phyloP scores from a whole-genome alignment of 2,329 filamentous ascomycete species.

The Cladosporium sp. region DNA sequence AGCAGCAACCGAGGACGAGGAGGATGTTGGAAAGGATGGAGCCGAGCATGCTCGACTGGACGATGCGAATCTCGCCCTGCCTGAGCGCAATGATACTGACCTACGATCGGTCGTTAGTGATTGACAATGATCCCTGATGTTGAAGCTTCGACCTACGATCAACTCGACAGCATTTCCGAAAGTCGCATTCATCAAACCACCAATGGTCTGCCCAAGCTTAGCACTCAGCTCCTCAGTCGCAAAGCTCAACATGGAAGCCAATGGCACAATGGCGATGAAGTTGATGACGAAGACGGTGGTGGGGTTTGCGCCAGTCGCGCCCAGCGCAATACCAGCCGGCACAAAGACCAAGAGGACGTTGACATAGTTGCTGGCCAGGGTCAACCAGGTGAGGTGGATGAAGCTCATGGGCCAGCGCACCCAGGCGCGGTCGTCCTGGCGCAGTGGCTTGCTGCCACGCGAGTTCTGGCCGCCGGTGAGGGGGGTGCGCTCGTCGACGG shows the following conservation, averaged over 20 bases:
- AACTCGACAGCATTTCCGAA: slow-evolving; percentile 62
- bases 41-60: slow-evolving; percentile 97
- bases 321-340: slow-evolving; percentile 67
- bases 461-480: slow-evolving; percentile 18
- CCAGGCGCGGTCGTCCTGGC: slow-evolving; percentile 29
- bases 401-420: slow-evolving; percentile 30
- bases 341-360: slow-evolving; percentile 72
- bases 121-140: neutral
- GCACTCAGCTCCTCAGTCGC: slow-evolving; percentile 87
- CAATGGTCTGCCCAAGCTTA: slow-evolving; percentile 72
- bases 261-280: slow-evolving; percentile 87
- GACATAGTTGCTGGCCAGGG: slow-evolving; percentile 51
- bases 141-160: slow-evolving; percentile 35
- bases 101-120: slow-evolving; percentile 39
- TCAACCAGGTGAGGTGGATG: slow-evolving; percentile 37
- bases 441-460: slow-evolving; percentile 14
- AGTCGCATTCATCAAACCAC: slow-evolving; percentile 82
- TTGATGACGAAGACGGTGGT: slow-evolving; percentile 74
- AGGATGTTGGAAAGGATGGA: slow-evolving; percentile 93
- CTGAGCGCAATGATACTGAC: slow-evolving; percentile 87
- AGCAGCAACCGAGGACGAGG: slow-evolving; percentile 59
- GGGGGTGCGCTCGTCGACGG: slow-evolving; percentile 26
- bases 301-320: slow-evolving; percentile 58
- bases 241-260: slow-evolving; percentile 81
- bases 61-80: slow-evolving; percentile 84